Evolutionary conservation across 768 basidiomycete species (phyloP).

Genomic region (Mycena haematopus): DNA sequence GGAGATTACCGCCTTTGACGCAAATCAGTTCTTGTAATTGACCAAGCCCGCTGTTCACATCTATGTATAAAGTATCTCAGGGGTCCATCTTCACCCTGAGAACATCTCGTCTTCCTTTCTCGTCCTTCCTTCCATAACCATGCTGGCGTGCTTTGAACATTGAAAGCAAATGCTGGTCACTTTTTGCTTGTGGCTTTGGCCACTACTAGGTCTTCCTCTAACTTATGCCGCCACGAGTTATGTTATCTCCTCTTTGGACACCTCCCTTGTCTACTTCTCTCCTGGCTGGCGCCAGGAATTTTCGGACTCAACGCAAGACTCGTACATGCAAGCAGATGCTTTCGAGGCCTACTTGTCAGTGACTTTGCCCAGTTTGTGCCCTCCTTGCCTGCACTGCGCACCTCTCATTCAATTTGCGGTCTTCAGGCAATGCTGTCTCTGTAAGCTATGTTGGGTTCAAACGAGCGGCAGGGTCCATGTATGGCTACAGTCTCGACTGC

Average conservation of each 20-base stretch:
- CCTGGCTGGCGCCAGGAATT: constrained; percentile 24
- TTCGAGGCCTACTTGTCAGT: constrained; percentile 29
- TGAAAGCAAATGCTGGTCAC: constrained; percentile 24
- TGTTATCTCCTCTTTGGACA: constrained; percentile 9
- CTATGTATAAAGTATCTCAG: constrained; percentile 4
- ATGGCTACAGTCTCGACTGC: constrained; percentile 41
- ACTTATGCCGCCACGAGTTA: constrained; percentile 19
- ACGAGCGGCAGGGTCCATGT: constrained; percentile 33
- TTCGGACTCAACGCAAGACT: constrained; percentile 4
- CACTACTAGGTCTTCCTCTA: constrained; percentile 11
- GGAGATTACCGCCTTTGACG: not conserved
- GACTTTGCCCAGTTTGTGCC: constrained; percentile 36
- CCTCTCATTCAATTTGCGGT: not conserved
- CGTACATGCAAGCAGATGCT: constrained; percentile 8
- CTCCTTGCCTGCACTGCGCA: not conserved
- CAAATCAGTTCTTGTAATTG: not conserved
- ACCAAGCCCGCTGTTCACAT: not conserved
- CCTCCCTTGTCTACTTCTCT: constrained; percentile 22
- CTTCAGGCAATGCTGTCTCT: constrained; percentile 33
- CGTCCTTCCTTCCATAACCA: constrained; percentile 12
- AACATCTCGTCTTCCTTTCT: constrained; percentile 12
- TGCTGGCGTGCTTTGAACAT: constrained; percentile 27
- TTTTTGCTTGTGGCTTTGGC: constrained; percentile 13
- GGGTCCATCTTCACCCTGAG: constrained; percentile 2
- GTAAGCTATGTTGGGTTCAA: constrained; percentile 38